Evolutionary conservation across 495 filamentous ascomycete genomes (phyloP).

Genomic region (Aspergillus avenaceus): DNA sequence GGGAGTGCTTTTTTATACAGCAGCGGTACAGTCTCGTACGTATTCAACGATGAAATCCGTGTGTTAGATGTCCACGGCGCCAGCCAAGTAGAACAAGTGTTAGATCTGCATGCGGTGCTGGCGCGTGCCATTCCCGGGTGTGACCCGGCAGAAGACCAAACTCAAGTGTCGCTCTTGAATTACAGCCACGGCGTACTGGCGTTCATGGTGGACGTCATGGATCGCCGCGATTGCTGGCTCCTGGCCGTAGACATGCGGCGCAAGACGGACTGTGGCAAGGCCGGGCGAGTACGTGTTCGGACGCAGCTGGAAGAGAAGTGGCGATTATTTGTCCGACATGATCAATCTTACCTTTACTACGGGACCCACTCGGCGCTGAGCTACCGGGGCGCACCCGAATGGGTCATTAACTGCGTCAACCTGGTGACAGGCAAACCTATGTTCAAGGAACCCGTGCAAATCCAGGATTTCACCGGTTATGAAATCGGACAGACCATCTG

Average conservation of each 20-base stretch:
- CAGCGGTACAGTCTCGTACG: constrained; percentile 61
- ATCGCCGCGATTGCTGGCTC: constrained; percentile 44
- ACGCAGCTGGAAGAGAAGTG: constrained; percentile 41
- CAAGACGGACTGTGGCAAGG: constrained; percentile 14
- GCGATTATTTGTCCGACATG: constrained; percentile 68
- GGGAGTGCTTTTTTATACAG: constrained; percentile 60
- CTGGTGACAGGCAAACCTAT: constrained; percentile 34
- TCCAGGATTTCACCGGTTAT: constrained; percentile 52
- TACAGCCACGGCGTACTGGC: constrained; percentile 60
- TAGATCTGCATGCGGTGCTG: constrained; percentile 51
- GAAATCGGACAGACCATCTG: constrained; percentile 66
- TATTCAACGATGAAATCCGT: constrained; percentile 53
- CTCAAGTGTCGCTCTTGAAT: constrained; percentile 56
- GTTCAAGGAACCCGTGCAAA: constrained; percentile 32
- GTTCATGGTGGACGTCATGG: constrained; percentile 37
- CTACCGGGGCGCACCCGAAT: constrained; percentile 50
- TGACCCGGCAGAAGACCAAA: constrained; percentile 26
- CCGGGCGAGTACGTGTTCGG: constrained; percentile 34
- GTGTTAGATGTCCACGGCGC: constrained; percentile 56
- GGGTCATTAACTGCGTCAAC: constrained; percentile 56
- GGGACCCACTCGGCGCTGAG: constrained; percentile 55
- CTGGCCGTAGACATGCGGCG: constrained; percentile 52
- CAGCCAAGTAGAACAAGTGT: constrained; percentile 49
- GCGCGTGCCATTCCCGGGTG: constrained; percentile 24
- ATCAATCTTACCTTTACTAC: constrained; percentile 60